Evolutionary conservation across 2,329 filamentous ascomycete genomes (phyloP), one percentile per base, ranked within the genome.

Genomic region (Exophiala alcalophila): DNA sequence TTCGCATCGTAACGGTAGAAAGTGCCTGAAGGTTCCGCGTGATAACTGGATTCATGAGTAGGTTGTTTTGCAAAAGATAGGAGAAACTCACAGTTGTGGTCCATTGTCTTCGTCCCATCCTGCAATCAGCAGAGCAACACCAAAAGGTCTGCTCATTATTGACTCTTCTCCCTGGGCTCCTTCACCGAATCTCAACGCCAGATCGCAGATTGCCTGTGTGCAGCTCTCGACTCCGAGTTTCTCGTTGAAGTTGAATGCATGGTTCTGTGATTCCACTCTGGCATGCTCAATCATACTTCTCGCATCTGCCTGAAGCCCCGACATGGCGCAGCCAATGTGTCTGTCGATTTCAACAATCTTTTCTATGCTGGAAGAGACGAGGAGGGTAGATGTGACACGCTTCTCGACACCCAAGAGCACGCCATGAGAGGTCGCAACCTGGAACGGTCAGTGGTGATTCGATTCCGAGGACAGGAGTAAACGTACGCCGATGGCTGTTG

Each of bases 331-430:
- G 61, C 92, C 92, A 60, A 98, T 96, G 74, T 98, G 92, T 65
- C 86, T 82, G 74, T 98, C 92, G 67, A 98, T 97, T 69, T 98
- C 92, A 67, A 98, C 91, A 61, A 98, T 97, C 81, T 98, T 98
- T 72, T 98, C 92, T 61, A 98, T 92, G 27, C 90, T 96, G 32
- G 87, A 94, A 21, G 92, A 94, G 71, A 97, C 92, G 61, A 98
- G 87, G 51, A 98, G 84, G 50, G 91, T 94, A 45, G 88, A 95
- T 49, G 92, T 98, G 60, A 98, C 92, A 62, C 92, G 90, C 81
- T 98, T 98, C 75, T 98, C 92, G 54, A 98, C 92, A 58, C 92
- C 92, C 37, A 98, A 84, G 63, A 98, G 85, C 50, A 97, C 90
- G 62, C 92, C 92, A 66, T 94, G 86, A 45, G 87, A 86, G 34